Base-by-base conservation (phyloP, 495 filamentous ascomycete species). In the Tuber borchii region DNA sequence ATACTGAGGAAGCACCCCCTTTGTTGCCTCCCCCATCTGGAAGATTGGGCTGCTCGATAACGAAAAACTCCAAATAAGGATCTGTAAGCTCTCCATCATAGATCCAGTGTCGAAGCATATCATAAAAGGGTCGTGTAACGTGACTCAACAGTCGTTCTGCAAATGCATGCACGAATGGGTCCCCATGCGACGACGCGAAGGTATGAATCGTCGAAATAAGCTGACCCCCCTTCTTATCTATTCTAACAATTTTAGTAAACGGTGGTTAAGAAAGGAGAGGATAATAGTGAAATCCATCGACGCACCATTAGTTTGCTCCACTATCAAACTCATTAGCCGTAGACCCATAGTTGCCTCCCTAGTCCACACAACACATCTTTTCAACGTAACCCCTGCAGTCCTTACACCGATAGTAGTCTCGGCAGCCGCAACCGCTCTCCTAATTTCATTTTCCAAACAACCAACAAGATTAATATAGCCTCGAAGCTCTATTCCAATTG, bases 21-120 rank as follows among this genome's bases (percentile, higher is more conserved):
- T 90, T 89, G 45, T 86, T 86, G 44, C 87, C 87, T 74, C 89
- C 87, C 69, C 86, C 86, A 39, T 81, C 83, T 37, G 77, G 78
- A 20, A 75, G 78, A 56, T 85, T 86, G 51, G 86, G 87, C 77
- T 94, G 91, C 83, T 97, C 93, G 46, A 89, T 89, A 40, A 99
- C 94, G 81, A 98, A 97, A 84, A 99, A 99, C 80, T 99, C 96
- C 44, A 91, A 87, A 80, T 95, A 97, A 12, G 96, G 96, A 85
- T 99, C 96, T 22, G 92, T 93, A 31, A 99, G 88, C 85, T 99
- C 96, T 73, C 96, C 96, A 82, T 98, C 95, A 83, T 98, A 99
- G 71, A 98, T 97, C 96, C 96, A 99, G 76, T 92, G 90, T 72
- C 94, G 90, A 74, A 98, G 87, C 88, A 97, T 98, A 78, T 95